Evolutionary conservation across 495 filamentous ascomycete genomes (phyloP), one percentile per base, ranked within the genome.

Genomic region (Lasiosphaeris hirsuta): DNA sequence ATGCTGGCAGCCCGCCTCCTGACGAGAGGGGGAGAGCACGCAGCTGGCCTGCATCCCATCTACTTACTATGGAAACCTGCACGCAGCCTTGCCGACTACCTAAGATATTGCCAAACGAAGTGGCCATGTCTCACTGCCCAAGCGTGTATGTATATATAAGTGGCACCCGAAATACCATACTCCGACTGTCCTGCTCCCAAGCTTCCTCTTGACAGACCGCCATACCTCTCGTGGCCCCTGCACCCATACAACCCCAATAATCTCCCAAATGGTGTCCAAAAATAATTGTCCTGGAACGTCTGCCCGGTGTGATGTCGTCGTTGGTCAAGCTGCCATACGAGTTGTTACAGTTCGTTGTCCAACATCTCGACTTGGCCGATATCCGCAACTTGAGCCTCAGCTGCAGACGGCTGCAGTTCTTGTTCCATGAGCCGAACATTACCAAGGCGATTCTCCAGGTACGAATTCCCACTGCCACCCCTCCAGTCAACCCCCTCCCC

Each of bases 361-460:
- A 77, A 9, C 70, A 79, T 53, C 69, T 86, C 41, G 65, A 75
- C 41, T 69, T 85, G 30, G 71, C 78, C 57, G 81, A 86, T 59
- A 58, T 80, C 34, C 69, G 78, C 17, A 66, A 73, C 57, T 64
- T 85, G 30, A 77, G 75, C 33, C 63, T 76, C 42, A 76, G 79
- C 39, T 84, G 82, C 63, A 76, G 71, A 9, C 68, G 75, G 13
- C 75, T 91, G 14, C 70, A 76, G 54, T 76, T 68, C 48, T 65
- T 86, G 10, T 65, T 86, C 49, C 63, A 75, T 10, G 86, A 86
- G 54, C 78, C 84, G n/a, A 78, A 77, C 8, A 83, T 90, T 44
- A 84, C 85, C 37, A 81, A 78, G 38, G 74, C 74, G 44, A 72
- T 81, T 1, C 75, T 90, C 33, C 75, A 84, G 73, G 88, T 90